These are phyloP conservation scores for Phellinidium pouzarii DNA, from an alignment of 1,284 basidiomycete species.

Conservation along the genomic window DNA sequence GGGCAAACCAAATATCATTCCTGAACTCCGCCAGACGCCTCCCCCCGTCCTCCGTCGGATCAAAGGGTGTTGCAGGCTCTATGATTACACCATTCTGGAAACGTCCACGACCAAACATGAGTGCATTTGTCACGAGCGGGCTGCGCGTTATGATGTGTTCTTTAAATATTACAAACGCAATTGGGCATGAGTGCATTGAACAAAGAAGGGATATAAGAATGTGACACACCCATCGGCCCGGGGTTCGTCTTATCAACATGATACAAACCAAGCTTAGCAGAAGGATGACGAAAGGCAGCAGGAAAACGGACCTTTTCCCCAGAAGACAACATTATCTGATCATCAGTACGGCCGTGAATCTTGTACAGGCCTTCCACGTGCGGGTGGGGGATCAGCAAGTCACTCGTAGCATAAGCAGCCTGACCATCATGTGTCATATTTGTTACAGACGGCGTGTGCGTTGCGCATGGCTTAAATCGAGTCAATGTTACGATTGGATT, in stretches of 20 bases:
- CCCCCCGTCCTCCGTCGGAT: constrained; percentile 10
- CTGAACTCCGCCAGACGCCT: constrained; percentile 18
- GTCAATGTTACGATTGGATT: too few relatives aligned
- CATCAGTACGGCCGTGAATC: constrained; percentile 22
- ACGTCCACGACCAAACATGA: constrained; percentile 21
- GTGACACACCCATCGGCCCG: constrained; percentile 19
- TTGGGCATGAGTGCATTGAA: background rate
- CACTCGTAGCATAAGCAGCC: constrained; percentile 28
- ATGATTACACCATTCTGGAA: constrained; percentile 22
- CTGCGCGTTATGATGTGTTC: constrained; percentile 19
- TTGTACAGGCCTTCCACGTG: constrained; percentile 22
- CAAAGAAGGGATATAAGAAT: background rate
- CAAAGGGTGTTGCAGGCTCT: constrained; percentile 14
- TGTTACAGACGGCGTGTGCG: constrained; percentile 5
- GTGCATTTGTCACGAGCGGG: constrained; percentile 14
- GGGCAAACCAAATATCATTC: constrained; percentile 22
- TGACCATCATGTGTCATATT: constrained; percentile 19
- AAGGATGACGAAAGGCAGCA: background rate
- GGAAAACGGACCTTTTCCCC: constrained; percentile 24
- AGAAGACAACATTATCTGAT: constrained; percentile 26
- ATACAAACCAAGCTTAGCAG: background rate
- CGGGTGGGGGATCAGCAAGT: constrained; percentile 27
- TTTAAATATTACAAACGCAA: background rate
- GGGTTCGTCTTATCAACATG: constrained; percentile 23
- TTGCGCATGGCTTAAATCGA: background rate